A percentile compares a stretch with the other conserved stretches of the same genome.
These are phyloP conservation scores for Herpetomonas tarakana DNA, from an alignment of 208 protist species.

Conservation along the genomic window DNA sequence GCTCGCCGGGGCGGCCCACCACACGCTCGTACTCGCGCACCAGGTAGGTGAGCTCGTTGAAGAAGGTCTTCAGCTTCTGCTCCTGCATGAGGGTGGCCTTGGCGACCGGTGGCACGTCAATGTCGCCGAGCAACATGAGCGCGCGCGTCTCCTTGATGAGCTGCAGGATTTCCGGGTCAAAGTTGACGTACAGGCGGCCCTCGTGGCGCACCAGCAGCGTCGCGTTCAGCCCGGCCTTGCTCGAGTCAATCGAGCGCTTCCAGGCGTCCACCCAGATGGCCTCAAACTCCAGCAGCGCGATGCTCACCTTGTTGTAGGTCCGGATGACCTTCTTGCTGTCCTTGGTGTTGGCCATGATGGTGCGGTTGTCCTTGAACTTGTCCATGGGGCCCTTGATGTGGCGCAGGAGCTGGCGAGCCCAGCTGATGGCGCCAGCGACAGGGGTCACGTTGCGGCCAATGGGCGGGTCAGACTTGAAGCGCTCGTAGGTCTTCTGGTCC, in stretches of 20 bases:
- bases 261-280: conserved; percentile 95
- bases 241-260: conserved; percentile 92
- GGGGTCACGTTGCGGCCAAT: conserved; percentile 94
- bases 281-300: conserved; percentile 96
- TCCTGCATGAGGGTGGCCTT: conserved; percentile 93
- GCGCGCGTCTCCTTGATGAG: conserved; percentile 96
- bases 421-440: conserved; percentile 94
- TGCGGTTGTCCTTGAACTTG: conserved; percentile 93
- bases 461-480: conserved; percentile 93
- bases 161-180: conserved; percentile 95
- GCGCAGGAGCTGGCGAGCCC: conserved; percentile 94
- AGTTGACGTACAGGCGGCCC: conserved; percentile 97
- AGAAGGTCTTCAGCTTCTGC: conserved; percentile 95
- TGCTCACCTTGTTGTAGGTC: conserved; percentile 95
- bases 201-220: conserved; percentile 95
- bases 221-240: conserved; percentile 93
- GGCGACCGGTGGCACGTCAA: conserved; percentile 88
- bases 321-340: conserved; percentile 96
- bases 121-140: conserved; percentile 91
- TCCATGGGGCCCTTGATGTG: conserved; percentile 97
- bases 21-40: conserved; percentile 92
- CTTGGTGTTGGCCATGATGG: conserved; percentile 93
- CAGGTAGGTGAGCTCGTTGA: conserved; percentile 92
- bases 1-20: conserved; percentile 45
- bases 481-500: conserved; percentile 96